Percentiles rank a stretch among this genome's conserved stretches.
phyloP scores from a whole-genome alignment of 208 protist species.

The Angomonas deanei region DNA sequence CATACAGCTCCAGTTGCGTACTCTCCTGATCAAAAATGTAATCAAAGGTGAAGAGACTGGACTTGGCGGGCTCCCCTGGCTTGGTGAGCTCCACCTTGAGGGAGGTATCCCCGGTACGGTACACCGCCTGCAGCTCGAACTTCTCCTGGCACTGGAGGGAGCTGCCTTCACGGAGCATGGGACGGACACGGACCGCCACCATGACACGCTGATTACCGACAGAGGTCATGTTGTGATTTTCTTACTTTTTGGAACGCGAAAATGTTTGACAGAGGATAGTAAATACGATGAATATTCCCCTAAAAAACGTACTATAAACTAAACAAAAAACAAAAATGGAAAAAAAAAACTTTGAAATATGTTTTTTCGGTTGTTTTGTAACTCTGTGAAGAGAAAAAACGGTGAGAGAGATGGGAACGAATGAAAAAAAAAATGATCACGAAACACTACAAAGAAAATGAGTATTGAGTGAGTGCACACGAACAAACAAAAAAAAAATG shows the following conservation, averaged over 20 bases:
- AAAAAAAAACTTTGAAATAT: constrained; percentile 8
- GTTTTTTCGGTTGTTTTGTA: background rate
- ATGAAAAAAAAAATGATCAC: constrained; percentile 12
- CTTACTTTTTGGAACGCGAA: constrained; percentile 1
- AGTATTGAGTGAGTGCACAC: background rate
- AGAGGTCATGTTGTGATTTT: constrained; percentile 17
- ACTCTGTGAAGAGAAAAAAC: no score
- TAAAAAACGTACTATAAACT: background rate
- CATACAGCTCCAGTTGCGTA: constrained; percentile 88
- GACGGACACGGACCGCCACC: constrained; percentile 82
- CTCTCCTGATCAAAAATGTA: constrained; percentile 85
- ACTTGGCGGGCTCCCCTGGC: constrained; percentile 37
- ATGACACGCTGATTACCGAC: constrained; percentile 59
- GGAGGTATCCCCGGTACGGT: constrained; percentile 48
- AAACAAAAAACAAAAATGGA: background rate
- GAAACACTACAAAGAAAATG: background rate
- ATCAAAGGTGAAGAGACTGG: constrained; percentile 75
- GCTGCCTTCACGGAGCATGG: constrained; percentile 52
- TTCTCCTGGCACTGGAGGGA: constrained; percentile 58
- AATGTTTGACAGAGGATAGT: background rate
- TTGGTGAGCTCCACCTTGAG: constrained; percentile 55
- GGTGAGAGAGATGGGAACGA: background rate
- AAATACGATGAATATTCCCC: background rate
- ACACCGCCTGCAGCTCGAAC: constrained; percentile 57
- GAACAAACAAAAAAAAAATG: constrained; percentile 7